Evolutionary conservation across 1,139 yeast species (phyloP), one percentile per base, ranked within the genome.

Genomic region (Hemisphaericaspora xylanilytica): DNA sequence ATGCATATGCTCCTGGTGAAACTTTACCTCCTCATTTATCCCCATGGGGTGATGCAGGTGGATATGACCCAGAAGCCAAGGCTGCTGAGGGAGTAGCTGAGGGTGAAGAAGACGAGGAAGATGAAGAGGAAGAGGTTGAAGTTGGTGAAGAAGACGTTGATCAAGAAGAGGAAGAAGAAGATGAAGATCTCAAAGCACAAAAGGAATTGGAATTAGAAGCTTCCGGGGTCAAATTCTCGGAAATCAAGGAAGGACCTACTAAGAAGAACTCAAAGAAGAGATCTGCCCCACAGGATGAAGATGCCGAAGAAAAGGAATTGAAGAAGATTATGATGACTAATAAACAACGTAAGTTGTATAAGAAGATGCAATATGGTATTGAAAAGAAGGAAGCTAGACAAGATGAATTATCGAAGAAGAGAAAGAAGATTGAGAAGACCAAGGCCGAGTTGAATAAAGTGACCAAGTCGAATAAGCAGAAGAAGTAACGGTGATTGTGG

Each of bases 41-140:
- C 40, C 99, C 99, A 70, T 92, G 98, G 97, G 97, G 97, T 51
- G 97, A 92, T 67, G 79, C 90, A 41, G 88, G 85, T 52, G 85
- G 83, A 39, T 92, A 92, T 64, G 80, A 90, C 63, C 98, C 98
- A 51, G 81, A 74, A 42, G 85, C 79, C 17, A 67, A 59, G 24
- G 67, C 56, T 21, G 53, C 37, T 3, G 56, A 38, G 30, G 55
- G 35, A n/a, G 63, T 44, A 16, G 69, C 48, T 20, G 68, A 50
- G 7, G 69, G 51, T 5, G 74, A 51, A 12, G 75, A 59, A 9
- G 74, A 55, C 10, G 74, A 56, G 20, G 79, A 59, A 4, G 79
- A 59, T 10, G 85, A 64, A 18, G 78, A 59, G 3, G 81, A 63
- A 24, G 80, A 62, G 5, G 80, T 62, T 10, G 81, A 67, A n/a